A percentile compares a stretch with the other conserved stretches of the same genome.
Conservation (phyloP, 1,139 yeast genomes). For the Hyphopichia pseudoburtonii region DNA sequence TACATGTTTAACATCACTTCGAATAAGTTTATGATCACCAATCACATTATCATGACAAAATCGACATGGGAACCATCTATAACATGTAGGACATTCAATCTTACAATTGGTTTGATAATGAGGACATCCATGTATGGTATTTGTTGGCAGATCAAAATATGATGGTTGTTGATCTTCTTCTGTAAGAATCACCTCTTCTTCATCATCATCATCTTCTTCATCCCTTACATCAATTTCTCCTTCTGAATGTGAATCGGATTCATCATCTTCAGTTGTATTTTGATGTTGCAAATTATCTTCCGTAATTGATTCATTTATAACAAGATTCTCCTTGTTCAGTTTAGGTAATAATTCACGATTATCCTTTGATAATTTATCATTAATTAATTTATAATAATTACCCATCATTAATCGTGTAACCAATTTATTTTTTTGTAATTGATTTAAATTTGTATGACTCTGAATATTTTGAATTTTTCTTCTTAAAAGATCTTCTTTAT, state of each 20-base stretch:
- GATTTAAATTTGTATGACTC: constrained; percentile 40
- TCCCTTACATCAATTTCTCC: constrained; percentile 3
- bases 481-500: constrained; percentile 54
- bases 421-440: constrained; percentile 57
- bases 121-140: constrained; percentile 63
- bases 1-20: constrained; percentile 64
- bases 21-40: constrained; percentile 57
- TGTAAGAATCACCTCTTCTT: constrained; percentile 45
- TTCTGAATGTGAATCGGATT: background rate
- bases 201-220: constrained; percentile 17
- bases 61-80: constrained; percentile 76
- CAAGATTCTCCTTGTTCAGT: constrained; percentile 18
- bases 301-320: constrained; percentile 15
- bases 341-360: constrained; percentile 15
- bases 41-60: constrained; percentile 76
- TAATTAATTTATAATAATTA: constrained; percentile 52
- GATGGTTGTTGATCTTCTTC: constrained; percentile 52
- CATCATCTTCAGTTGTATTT: constrained; percentile 1
- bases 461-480: constrained; percentile 59
- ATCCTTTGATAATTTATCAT: constrained; percentile 26
- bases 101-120: constrained; percentile 88
- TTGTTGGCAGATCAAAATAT: constrained; percentile 36
- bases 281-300: constrained; percentile 14
- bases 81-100: constrained; percentile 75
- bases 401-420: constrained; percentile 82